Base-by-base conservation (phyloP, 1,284 basidiomycete genomes). In the Gymnopus androsaceus region DNA sequence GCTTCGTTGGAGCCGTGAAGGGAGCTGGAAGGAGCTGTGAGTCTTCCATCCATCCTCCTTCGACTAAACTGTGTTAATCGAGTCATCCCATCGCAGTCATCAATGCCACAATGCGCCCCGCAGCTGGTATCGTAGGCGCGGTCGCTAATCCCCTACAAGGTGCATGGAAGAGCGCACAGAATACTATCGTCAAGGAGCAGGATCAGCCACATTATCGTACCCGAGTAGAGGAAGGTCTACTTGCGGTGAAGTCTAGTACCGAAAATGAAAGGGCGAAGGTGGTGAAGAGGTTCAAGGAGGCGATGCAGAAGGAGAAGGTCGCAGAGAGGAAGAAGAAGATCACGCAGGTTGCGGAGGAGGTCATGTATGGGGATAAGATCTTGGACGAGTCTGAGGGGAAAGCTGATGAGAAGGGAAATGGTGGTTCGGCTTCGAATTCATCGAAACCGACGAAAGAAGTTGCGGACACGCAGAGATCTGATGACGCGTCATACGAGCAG, bases 1-100 rank as follows among this genome's bases (percentile, higher is more conserved):
- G 78, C 15, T 71, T 76, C 33, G 41, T 75, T 8, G 80, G 81
- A 3, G 75, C 73, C 3, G 66, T 82, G 57, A 81, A 81, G 63
- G 79, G 80, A 0, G 73, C 76, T 19, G 77, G 74, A 11, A 66
- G 77, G 40, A 77, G 79, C 57, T 76, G 78, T 79, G 56, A 61
- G 79, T 65, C 17, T 21, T 40, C 23, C 34, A 27, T 14, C 25
- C 34, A 25, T 40, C 2, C 40, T 21, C 12, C 8, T 41, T 48
- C 25, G 12, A 19, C 15, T 17, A n/a, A 28, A 46, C 34, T 27
- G 3, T 28, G 11, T 14, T 28, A 15, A 28, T 7, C 3, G 34
- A 28, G 5, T 23, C 19, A 33, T 23, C 15, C 5, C 28, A 9
- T 12, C 23, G 34, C 38, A 77, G 76, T 73, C 42, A 69, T 77